Conservation (phyloP, 306 rosid species). For the Prosopis cineraria region DNA sequence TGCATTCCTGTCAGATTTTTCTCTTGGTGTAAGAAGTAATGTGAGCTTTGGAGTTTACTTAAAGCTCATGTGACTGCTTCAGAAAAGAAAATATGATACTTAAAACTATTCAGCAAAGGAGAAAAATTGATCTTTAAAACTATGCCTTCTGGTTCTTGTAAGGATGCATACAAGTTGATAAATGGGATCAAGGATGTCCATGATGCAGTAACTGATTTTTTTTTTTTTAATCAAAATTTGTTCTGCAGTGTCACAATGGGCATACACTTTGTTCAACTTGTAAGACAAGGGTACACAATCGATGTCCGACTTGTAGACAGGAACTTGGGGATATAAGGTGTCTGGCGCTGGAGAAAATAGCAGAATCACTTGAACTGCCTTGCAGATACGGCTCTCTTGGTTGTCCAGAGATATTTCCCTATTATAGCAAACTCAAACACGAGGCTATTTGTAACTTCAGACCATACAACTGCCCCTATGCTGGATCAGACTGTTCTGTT, state of each 20-base stretch:
- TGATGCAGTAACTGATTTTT: constrained; percentile 15
- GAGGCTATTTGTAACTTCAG: constrained; percentile 63
- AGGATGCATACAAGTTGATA: background rate
- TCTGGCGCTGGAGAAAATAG: constrained; percentile 68
- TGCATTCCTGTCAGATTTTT: constrained; percentile 3
- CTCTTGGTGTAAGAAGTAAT: background rate
- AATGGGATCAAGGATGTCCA: constrained; percentile 5
- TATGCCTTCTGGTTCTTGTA: background rate
- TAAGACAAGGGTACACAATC: constrained; percentile 64
- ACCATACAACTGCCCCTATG: constrained; percentile 71
- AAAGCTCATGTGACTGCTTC: background rate
- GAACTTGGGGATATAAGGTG: constrained; percentile 76
- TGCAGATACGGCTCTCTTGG: constrained; percentile 61
- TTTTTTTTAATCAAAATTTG: background rate
- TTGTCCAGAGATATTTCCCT: constrained; percentile 70
- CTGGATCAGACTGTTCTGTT: constrained; percentile 66
- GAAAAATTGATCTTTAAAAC: background rate
- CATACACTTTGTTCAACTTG: constrained; percentile 74
- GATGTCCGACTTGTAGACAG: constrained; percentile 69
- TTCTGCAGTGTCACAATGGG: constrained; percentile 69
- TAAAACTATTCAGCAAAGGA: background rate
- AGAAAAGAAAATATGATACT: background rate
- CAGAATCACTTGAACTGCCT: constrained; percentile 68
- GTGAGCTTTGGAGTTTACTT: background rate
- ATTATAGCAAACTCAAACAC: constrained; percentile 69